Evolutionary conservation across 108 stramenopile genomes (phyloP), one percentile per base, ranked within the genome.

Genomic region (Conticribra weissflogii): DNA sequence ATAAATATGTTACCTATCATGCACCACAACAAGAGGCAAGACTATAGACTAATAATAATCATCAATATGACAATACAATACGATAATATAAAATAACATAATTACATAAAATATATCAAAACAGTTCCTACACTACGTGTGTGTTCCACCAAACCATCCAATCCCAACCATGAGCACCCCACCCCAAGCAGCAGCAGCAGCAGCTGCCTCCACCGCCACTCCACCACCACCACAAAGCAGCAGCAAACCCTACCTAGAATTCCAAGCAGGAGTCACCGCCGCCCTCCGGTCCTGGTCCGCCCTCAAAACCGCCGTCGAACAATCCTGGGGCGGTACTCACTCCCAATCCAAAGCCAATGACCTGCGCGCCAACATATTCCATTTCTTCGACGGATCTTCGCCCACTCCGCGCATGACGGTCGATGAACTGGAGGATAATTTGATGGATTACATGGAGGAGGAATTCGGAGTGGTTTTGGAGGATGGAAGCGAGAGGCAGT

Each of bases 261-360:
- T 95, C 84, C 83, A 79, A 33, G 91, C 91, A 17, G 94, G 94
- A 48, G 94, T 92, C 14, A 95, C 94, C 21, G 94, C 94, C 17
- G 74, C 78, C 47, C 81, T 95, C 27, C 85, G 91, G 0, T 86
- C 89, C 15, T 95, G 94, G 94, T 92, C 91, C 1, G 89, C 94
- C 14, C 59, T 92, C 7, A 76, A 81, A 41, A 82, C 86, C 18
- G 90, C 94, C 29, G 91, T 91, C 0, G 86, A 91, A 67, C 76
- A 79, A 60, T 83, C 78, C 22, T 95, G 94, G 94, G 94, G 93
- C 24, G 93, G 93, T 0, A 68, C 81, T 1, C 82, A 83, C 44
- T 84, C 81, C 2, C 36, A 74, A 17, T 54, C 33, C 61, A 94
- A 94, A 62, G 94, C 89, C 1, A 89, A 95, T 44, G 75, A 81